These are phyloP conservation scores for Erodium maritimum DNA, from an alignment of 345 rosid species.

Conservation along the genomic window DNA sequence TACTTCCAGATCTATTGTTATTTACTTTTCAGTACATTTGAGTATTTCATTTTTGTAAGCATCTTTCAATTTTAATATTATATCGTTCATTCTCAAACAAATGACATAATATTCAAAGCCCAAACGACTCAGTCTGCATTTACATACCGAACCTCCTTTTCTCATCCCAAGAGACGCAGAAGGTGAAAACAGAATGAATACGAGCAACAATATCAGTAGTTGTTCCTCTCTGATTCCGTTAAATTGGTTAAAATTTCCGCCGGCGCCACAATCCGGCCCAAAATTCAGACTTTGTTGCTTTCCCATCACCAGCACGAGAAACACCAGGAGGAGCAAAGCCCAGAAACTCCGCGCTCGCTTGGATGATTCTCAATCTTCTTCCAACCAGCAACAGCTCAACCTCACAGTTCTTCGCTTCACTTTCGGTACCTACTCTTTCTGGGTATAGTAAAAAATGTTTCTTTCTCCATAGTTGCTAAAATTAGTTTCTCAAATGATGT, in stretches of 20 bases:
- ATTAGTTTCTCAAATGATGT: not conserved
- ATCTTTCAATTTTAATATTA: too few species aligned
- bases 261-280: not conserved
- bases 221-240: too few species aligned
- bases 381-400: slow-evolving; percentile 42
- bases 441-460: not conserved
- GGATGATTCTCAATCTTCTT: slow-evolving; percentile 22
- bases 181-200: too few species aligned
- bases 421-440: slow-evolving; percentile 28
- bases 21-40: too few species aligned
- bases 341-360: slow-evolving; percentile 19
- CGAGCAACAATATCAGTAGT: too few species aligned
- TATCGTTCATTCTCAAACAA: too few species aligned
- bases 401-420: slow-evolving; percentile 92
- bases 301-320: not conserved
- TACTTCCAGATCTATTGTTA: too few species aligned
- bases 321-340: slow-evolving; percentile 8
- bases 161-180: too few species aligned
- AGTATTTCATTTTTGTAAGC: too few species aligned
- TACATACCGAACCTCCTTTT: too few species aligned
- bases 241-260: not conserved
- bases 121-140: too few species aligned
- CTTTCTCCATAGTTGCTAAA: not conserved
- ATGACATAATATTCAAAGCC: too few species aligned
- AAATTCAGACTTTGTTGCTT: not conserved